Base-by-base conservation (phyloP, 768 basidiomycete genomes). In the Leccinum boreale region DNA sequence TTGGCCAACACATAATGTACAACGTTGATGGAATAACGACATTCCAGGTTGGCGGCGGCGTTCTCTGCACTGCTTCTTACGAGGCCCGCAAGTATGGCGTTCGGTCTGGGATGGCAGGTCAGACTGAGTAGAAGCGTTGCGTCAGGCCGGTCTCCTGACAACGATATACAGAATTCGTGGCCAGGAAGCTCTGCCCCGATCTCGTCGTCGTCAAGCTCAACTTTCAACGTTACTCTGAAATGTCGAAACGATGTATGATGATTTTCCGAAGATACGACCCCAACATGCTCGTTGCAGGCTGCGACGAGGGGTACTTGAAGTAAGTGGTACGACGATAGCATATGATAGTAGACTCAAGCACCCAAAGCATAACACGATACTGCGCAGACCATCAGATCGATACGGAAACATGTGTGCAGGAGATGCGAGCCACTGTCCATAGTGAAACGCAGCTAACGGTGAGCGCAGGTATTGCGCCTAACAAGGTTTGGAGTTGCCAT, bases 51-150 rank as follows among this genome's bases (percentile, higher is more conserved):
- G 92, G 92, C 45, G 77, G 81, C 44, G 94, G 94, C 5, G 89
- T 98, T 6, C 73, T 97, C 14, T 85, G 82, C 11, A 98, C 96
- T 0, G 94, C 94, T 10, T 90, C 92, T 28, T 97, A 97, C 57
- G 94, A 94, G 67, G 94, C 94, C 6, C 81, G 94, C 47, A 93
- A 89, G 69, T 93, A 80, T 63, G 94, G 94, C 2, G 89, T 92
- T 31, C 86, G 97, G 46, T 96, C 94, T 5, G 96, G 93, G 28
- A 98, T 98, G 97, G 85, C 96, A n/a, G 83, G 91, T 90, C 65
- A 60, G 78, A 12, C 11, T 3, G 5, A 24, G n/a, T 7, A n/a
- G 28, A 8, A 12, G 31, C 11, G 4, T 48, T 42, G 26, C 29
- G 14, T 45, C 9, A 0, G n/a, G 28, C 19, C 17, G 24, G 17